Conservation (phyloP, 176 grass and related monocot genomes). For the Hyparrhenia diplandra region DNA sequence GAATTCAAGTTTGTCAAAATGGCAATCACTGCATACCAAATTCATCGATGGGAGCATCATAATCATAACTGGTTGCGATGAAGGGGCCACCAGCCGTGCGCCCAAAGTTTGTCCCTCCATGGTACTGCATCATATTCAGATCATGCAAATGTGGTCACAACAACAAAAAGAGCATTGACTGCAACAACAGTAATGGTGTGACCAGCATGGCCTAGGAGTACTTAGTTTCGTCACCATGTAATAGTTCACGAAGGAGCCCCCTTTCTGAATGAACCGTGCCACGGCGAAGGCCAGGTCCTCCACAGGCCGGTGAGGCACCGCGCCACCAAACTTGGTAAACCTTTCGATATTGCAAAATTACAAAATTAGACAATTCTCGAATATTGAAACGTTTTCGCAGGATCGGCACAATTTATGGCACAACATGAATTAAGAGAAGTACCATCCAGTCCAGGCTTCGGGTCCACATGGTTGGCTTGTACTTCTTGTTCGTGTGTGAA, state of each 20-base stretch:
- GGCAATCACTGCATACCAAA: constrained; percentile 53
- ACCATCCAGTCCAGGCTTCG: constrained; percentile 95
- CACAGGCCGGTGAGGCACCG: constrained; percentile 72
- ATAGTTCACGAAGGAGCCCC: constrained; percentile 92
- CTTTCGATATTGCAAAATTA: constrained; percentile 18
- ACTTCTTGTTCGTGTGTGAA: constrained; percentile 66
- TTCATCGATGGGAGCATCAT: constrained; percentile 94
- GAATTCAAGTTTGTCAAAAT: constrained; percentile 22
- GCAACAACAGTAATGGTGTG: constrained; percentile 11
- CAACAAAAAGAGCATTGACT: constrained; percentile 36
- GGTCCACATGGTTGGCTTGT: constrained; percentile 90
- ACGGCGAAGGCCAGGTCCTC: constrained; percentile 85
- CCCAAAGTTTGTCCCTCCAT: constrained; percentile 95
- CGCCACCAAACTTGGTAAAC: constrained; percentile 78
- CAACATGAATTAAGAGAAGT: constrained; percentile 7
- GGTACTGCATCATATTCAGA: constrained; percentile 58
- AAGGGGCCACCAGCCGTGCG: constrained; percentile 88
- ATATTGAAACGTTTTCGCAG: not conserved
- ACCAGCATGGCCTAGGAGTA: not conserved
- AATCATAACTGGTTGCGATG: constrained; percentile 91
- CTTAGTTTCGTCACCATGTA: constrained; percentile 66
- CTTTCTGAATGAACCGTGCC: constrained; percentile 84
- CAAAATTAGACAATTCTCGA: not conserved
- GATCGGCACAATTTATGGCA: not conserved
- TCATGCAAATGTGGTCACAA: constrained; percentile 38